Evolutionary conservation across 2,329 filamentous ascomycete genomes (phyloP).

Genomic region (Ceratocystis eucalypticola): DNA sequence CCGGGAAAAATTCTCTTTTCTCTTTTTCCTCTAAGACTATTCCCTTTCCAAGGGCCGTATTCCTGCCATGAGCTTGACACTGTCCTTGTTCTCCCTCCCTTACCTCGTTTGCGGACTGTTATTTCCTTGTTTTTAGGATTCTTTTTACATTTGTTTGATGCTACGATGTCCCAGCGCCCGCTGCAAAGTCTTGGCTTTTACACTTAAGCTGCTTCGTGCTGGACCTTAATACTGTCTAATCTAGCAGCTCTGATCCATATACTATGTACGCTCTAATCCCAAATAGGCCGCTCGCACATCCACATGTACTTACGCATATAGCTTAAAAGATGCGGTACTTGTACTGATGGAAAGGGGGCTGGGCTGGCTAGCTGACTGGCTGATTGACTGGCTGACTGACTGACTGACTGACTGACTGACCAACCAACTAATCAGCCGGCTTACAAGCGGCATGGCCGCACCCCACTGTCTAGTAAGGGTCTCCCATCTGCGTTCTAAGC

Average conservation of each 20-base stretch:
- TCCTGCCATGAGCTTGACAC: neutral
- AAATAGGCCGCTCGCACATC: neutral
- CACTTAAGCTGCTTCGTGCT: neutral
- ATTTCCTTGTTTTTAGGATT: too few species aligned
- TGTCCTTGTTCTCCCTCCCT: neutral
- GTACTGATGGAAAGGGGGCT: too few species aligned
- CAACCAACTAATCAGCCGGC: too few species aligned
- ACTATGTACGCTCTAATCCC: neutral
- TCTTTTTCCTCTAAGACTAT: neutral
- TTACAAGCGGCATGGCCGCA: neutral
- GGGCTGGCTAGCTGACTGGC: too few species aligned
- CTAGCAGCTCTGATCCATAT: too few species aligned
- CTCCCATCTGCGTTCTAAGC: neutral
- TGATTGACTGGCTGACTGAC: too few species aligned
- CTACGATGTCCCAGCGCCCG: neutral
- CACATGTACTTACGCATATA: neutral
- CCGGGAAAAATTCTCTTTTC: neutral
- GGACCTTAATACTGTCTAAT: neutral
- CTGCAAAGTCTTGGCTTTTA: neutral
- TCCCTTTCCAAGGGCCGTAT: neutral
- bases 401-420: too few species aligned
- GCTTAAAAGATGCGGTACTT: neutral
- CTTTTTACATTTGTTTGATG: neutral
- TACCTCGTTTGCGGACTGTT: neutral
- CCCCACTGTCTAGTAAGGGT: neutral